Conservation (phyloP, 345 rosid genomes). For the Aegle marmelos region DNA sequence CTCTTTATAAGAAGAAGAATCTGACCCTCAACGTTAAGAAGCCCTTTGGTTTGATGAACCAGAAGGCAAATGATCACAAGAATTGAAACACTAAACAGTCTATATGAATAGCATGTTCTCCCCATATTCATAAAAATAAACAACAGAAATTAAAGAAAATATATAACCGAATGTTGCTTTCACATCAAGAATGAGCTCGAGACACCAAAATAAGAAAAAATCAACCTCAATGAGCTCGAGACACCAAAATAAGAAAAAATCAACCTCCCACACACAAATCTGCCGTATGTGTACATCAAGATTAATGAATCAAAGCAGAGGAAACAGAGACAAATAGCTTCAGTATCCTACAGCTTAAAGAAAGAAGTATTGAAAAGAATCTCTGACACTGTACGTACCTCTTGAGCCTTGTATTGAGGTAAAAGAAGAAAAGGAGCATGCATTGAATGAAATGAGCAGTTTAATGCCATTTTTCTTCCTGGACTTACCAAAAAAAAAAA, state of each 20-base stretch:
- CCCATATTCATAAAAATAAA: slow-evolving; percentile 30
- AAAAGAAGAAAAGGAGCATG: slow-evolving; percentile 7
- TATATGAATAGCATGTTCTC: slow-evolving; percentile 20
- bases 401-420: background rate
- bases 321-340: background rate
- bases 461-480: background rate
- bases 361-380: background rate
- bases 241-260: slow-evolving; percentile 1
- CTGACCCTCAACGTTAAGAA: slow-evolving; percentile 61
- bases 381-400: slow-evolving; percentile 28
- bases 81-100: slow-evolving; percentile 13
- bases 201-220: background rate
- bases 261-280: slow-evolving; percentile 17
- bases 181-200: slow-evolving; percentile 2
- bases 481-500: too few species aligned
- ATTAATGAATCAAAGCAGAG: background rate
- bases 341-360: slow-evolving; percentile 3
- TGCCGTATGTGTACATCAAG: background rate
- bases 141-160: background rate
- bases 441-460: slow-evolving; percentile 10
- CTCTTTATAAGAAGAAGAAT: slow-evolving; percentile 59
- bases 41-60: slow-evolving; percentile 45
- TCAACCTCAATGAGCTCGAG: slow-evolving; percentile 5
- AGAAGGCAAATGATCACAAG: slow-evolving; percentile 24
- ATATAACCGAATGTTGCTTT: slow-evolving; percentile 3